These are phyloP conservation scores for Ottelia alismoides DNA, from an alignment of 106 monocot species.

Conservation along the genomic window DNA sequence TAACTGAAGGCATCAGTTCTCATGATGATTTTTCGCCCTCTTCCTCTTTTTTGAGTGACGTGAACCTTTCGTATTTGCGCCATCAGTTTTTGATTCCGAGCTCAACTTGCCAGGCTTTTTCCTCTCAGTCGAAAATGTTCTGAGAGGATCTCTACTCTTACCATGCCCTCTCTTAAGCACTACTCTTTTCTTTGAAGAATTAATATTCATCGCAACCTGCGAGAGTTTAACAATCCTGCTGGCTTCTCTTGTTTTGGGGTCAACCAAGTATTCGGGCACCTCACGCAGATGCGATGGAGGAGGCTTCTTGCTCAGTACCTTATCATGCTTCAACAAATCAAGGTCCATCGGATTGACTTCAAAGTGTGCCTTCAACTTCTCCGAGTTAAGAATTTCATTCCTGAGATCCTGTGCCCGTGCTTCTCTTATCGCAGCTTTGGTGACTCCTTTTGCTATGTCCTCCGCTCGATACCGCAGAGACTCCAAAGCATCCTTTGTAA, in stretches of 20 bases:
- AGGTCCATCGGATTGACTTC: slow-evolving; percentile 79
- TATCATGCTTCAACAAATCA: slow-evolving; percentile 92
- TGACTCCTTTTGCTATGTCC: slow-evolving; percentile 90
- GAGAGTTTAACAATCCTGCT: slow-evolving; percentile 66
- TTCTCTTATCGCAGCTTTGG: slow-evolving; percentile 59
- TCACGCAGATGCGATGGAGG: slow-evolving; percentile 62
- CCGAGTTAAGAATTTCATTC: slow-evolving; percentile 77
- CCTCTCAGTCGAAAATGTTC: slow-evolving; percentile 46
- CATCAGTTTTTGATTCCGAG: too few relatives aligned
- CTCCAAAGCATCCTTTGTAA: slow-evolving; percentile 81
- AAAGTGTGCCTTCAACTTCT: slow-evolving; percentile 92
- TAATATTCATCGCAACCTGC: slow-evolving; percentile 63
- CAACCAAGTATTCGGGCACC: slow-evolving; percentile 71
- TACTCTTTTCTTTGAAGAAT: slow-evolving; percentile 10
- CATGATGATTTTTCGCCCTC: too few relatives aligned
- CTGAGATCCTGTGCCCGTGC: slow-evolving; percentile 80
- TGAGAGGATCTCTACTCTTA: slow-evolving; percentile 64
- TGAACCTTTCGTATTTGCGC: too few relatives aligned
- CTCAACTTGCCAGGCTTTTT: too few relatives aligned
- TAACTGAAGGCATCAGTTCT: too few relatives aligned
- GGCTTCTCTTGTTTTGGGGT: slow-evolving; percentile 43
- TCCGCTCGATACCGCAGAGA: slow-evolving; percentile 73
- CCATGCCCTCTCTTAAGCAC: slow-evolving; percentile 27
- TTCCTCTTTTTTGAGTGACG: too few relatives aligned
- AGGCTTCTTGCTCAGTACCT: slow-evolving; percentile 61